phyloP scores from a whole-genome alignment of 2,329 filamentous ascomycete species.

The Teratosphaeria destructans region DNA sequence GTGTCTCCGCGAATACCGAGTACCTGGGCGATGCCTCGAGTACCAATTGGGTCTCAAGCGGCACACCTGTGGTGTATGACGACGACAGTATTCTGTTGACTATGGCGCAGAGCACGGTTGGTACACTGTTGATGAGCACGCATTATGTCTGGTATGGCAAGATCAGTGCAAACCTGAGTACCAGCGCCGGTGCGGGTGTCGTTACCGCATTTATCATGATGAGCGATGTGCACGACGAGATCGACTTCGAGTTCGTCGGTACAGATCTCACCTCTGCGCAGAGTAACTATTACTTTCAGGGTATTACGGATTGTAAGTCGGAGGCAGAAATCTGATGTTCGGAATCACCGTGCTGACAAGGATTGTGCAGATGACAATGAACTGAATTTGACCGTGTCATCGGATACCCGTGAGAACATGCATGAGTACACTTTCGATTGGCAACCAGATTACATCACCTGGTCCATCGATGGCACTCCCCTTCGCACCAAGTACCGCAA shows the following conservation, averaged over 20 bases:
- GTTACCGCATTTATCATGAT: constrained; percentile 96
- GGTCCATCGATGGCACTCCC: constrained; percentile 73
- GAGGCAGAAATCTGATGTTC: background rate
- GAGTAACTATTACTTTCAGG: constrained; percentile 96
- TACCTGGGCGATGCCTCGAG: constrained; percentile 76
- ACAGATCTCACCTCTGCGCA: constrained; percentile 66
- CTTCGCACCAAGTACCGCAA: constrained; percentile 64
- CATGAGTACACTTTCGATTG: constrained; percentile 93
- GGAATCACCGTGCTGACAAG: background rate
- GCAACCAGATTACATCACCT: constrained; percentile 76
- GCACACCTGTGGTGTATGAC: constrained; percentile 57
- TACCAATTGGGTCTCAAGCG: constrained; percentile 82
- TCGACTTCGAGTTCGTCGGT: constrained; percentile 93
- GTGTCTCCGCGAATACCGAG: constrained; percentile 59
- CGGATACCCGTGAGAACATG: constrained; percentile 62
- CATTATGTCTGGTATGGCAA: constrained; percentile 97
- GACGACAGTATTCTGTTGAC: constrained; percentile 65
- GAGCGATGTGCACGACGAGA: constrained; percentile 94
- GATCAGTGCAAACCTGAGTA: constrained; percentile 75
- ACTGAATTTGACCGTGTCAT: constrained; percentile 53
- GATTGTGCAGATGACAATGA: constrained; percentile 58
- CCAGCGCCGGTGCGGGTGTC: constrained; percentile 73
- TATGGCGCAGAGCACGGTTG: constrained; percentile 76
- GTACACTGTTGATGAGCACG: constrained; percentile 75
- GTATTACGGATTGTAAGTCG: constrained; percentile 73